Evolutionary conservation across 2,329 filamentous ascomycete species (phyloP), one percentile per base, ranked within the genome.

Genomic region (Fusarium euwallaceae): DNA sequence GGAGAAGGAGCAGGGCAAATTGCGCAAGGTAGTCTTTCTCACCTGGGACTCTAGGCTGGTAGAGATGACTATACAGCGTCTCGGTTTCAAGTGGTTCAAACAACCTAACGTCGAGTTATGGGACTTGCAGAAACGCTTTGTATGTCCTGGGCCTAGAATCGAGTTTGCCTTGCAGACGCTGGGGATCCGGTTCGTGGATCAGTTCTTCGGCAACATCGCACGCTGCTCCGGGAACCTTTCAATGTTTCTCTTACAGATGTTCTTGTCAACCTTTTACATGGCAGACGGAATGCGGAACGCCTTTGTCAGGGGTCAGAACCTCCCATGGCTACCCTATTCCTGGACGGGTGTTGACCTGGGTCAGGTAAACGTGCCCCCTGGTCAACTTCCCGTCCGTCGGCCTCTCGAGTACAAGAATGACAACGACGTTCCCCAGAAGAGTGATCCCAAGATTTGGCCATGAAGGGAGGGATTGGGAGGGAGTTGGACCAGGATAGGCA

Each of bases 191-290:
- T 58, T 58, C 32, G 55, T 58, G 14, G 55, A 58, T 24, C 32
- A 37, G 55, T 37, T 37, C n/a, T 24, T 36, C 16, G 55, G 55
- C 12, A 58, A 58, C 34, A 20, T 58, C 32, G 55, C 55, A n/a
- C 55, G 55, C 29, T 37, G 34, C 55, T 17, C 55, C 16, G 55
- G 55, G 2, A 58, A 58, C 34, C 7, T 24, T 16, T 10, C 22
- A 12, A 12, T 55, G 27, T 32, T 55, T 20, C 51, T 55, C 51
- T 14, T 55, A n/a, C 51, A 55, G 51, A 58, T 58, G 32, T 37
- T 58, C 55, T 36, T 58, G 20, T 34, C 55, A 20, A 58, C 29
- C 20, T 58, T 58, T 37, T 58, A 58, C 55, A 58, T 58, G 55
- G 16, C 20, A 11, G 55, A 58, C 22, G 22, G 20, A 20, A 37